phyloP scores from a whole-genome alignment of 2,329 filamentous ascomycete genomes.

The Tolypocladium capitatum region DNA sequence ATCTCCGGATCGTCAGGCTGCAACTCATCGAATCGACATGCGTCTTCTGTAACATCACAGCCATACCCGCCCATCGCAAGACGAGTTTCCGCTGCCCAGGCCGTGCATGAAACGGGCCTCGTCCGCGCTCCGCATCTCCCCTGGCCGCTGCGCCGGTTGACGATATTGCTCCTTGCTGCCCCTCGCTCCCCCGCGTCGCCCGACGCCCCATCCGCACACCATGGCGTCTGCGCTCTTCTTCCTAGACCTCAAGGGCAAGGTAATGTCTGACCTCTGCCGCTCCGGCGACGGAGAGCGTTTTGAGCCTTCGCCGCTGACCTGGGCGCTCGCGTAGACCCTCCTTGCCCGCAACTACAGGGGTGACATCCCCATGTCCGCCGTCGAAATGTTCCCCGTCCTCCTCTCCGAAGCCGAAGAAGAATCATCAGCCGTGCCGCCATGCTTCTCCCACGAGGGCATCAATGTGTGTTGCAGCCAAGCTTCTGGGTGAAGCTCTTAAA shows the following conservation, averaged over 20 bases:
- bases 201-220: conserved; percentile 13
- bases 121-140: conserved; percentile 3
- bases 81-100: background rate
- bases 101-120: conserved; percentile 1
- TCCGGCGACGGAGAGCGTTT: too few species aligned
- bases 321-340: conserved; percentile 57
- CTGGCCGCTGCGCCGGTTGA: conserved; percentile 9
- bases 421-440: conserved; percentile 90
- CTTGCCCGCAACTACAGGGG: conserved; percentile 96
- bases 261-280: too few species aligned
- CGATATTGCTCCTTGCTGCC: conserved; percentile 10
- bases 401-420: conserved; percentile 98
- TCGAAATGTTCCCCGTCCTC: conserved; percentile 93
- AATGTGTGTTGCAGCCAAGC: conserved; percentile 53
- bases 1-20: background rate
- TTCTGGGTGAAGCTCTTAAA: background rate
- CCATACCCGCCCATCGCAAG: background rate
- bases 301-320: too few species aligned
- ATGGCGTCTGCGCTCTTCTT: conserved; percentile 99
- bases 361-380: conserved; percentile 97
- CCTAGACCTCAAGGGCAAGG: conserved; percentile 99
- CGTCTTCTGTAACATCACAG: background rate
- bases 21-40: background rate
- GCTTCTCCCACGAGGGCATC: conserved; percentile 97
- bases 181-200: conserved; percentile 6